Conservation (phyloP, 106 monocot species). For the Gastrodia elata region DNA sequence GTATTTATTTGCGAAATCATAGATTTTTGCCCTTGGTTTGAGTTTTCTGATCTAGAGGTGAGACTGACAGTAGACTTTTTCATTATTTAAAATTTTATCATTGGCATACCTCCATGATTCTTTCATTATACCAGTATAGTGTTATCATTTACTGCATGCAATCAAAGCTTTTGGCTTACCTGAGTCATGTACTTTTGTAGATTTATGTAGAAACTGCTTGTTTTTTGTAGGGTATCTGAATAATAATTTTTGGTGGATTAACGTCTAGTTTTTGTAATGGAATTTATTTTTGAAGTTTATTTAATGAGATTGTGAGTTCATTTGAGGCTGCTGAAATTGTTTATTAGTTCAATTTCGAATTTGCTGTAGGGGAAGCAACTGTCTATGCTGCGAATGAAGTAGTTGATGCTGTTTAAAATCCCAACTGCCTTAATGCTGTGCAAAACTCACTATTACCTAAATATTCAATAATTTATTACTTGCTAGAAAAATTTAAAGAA, state of each 20-base stretch:
- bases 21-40: slow-evolving; percentile 99
- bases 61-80: slow-evolving; percentile 17
- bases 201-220: neutral
- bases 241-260: neutral
- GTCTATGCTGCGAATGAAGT: too few species aligned
- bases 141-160: neutral
- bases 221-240: neutral
- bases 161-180: neutral
- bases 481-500: too few species aligned
- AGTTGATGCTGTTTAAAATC: too few species aligned
- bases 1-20: slow-evolving; percentile 87
- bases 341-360: too few species aligned
- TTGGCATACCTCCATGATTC: neutral
- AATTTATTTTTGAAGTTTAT: neutral
- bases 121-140: slow-evolving; percentile 2
- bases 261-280: neutral
- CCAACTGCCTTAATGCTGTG: too few species aligned
- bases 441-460: too few species aligned
- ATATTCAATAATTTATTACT: too few species aligned
- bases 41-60: slow-evolving; percentile 94
- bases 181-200: neutral
- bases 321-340: neutral
- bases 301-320: neutral
- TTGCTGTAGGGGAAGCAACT: too few species aligned
- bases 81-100: neutral